Evolutionary conservation across 306 rosid genomes (phyloP).

Genomic region (Abrus precatorius): DNA sequence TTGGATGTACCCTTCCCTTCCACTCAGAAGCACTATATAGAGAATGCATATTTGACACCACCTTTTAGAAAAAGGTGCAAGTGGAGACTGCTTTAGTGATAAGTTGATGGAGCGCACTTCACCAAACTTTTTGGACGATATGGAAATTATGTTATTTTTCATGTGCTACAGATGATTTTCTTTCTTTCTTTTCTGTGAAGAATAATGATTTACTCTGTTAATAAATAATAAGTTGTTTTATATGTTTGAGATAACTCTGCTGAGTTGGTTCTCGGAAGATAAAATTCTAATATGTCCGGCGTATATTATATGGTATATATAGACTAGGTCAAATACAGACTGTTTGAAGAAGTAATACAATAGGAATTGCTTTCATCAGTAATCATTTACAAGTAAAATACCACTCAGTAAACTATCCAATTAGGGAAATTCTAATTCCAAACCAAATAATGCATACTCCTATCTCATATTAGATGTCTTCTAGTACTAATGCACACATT

Average conservation of each 20-base stretch:
- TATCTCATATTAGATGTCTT: background rate
- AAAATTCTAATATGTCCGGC: background rate
- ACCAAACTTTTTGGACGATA: constrained; percentile 53
- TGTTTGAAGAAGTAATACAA: no score
- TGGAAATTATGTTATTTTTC: constrained; percentile 31
- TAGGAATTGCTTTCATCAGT: background rate
- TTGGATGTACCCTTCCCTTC: constrained; percentile 6
- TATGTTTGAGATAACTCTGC: constrained; percentile 14
- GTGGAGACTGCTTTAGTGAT: constrained; percentile 64
- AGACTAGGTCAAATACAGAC: background rate
- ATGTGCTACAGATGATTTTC: constrained; percentile 39
- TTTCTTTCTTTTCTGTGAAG: constrained; percentile 27
- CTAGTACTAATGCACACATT: no score
- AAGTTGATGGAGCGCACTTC: constrained; percentile 67
- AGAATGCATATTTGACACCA: background rate
- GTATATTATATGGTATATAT: background rate
- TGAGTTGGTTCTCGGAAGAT: constrained; percentile 5
- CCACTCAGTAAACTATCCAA: no score
- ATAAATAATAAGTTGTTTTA: background rate
- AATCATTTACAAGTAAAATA: no score
- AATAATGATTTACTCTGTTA: constrained; percentile 20
- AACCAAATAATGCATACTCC: background rate
- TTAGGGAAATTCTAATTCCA: background rate
- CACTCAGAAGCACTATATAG: constrained; percentile 41
- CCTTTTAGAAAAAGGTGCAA: constrained; percentile 44